A percentile compares a stretch with the other conserved stretches of the same genome.
Conservation (phyloP, 2,329 filamentous ascomycete species). For the Scedosporium minutisporum region DNA sequence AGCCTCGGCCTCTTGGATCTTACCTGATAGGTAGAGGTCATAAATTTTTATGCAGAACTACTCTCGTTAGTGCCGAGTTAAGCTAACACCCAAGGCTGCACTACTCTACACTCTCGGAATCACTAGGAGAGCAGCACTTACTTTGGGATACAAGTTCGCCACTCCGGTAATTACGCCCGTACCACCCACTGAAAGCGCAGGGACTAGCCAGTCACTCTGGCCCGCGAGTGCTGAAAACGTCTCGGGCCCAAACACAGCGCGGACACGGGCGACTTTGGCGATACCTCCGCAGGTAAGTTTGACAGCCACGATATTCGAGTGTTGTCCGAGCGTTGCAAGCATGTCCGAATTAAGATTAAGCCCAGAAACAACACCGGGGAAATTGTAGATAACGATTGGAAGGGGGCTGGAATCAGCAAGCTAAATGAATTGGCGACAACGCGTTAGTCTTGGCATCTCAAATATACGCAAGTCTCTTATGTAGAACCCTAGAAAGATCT, state of each 20-base stretch:
- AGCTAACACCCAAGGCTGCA: too few species aligned
- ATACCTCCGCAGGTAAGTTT: conserved; percentile 69
- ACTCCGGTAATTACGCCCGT: conserved; percentile 54
- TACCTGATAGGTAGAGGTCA: conserved; percentile 36
- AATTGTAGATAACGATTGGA: conserved; percentile 65
- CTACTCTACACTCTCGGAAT: not conserved
- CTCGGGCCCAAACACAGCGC: conserved; percentile 36
- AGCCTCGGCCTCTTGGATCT: conserved; percentile 34
- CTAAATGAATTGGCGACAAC: conserved; percentile 10
- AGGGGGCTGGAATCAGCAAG: conserved; percentile 50
- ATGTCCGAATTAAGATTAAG: conserved; percentile 59
- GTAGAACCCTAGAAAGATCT: not conserved
- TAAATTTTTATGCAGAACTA: conserved; percentile 36
- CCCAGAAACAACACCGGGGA: conserved; percentile 56
- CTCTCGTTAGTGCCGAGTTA: not conserved
- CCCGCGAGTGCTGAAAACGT: conserved; percentile 59
- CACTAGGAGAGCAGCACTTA: conserved; percentile 14
- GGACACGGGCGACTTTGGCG: conserved; percentile 58
- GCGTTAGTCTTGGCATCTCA: not conserved
- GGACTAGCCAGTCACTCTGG: conserved; percentile 63
- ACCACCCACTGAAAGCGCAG: conserved; percentile 47
- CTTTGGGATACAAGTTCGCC: conserved; percentile 51
- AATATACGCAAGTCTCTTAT: too few species aligned
- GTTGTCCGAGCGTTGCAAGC: conserved; percentile 45
- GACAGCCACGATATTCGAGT: conserved; percentile 58